Conservation (phyloP, 352 stramenopile genomes). For the Globisporangium iwayamae region DNA sequence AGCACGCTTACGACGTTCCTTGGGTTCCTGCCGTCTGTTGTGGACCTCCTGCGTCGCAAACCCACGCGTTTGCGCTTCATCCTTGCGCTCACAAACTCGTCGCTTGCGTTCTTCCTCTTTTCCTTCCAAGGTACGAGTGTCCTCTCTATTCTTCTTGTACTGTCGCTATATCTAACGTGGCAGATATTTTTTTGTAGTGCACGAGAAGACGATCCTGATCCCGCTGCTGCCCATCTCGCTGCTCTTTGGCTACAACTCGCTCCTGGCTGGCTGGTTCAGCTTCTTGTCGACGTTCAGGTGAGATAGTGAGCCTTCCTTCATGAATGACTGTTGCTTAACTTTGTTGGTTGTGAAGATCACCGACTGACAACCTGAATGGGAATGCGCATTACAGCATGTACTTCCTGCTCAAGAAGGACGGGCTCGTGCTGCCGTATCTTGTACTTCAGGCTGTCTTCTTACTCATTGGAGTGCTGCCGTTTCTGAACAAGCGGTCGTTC, state of each 20-base stretch:
- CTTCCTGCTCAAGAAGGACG: slow-evolving; percentile 83
- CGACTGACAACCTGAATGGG: background rate
- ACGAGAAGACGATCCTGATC: slow-evolving; percentile 96
- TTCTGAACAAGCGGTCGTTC: slow-evolving; percentile 29
- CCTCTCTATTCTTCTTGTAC: background rate
- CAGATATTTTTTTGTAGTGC: slow-evolving; percentile 53
- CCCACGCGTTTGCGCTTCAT: slow-evolving; percentile 75
- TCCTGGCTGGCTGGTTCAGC: slow-evolving; percentile 75
- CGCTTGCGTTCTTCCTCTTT: slow-evolving; percentile 94
- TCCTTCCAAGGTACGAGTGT: slow-evolving; percentile 89
- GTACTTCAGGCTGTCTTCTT: slow-evolving; percentile 55
- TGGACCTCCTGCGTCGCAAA: slow-evolving; percentile 65
- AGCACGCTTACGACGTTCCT: slow-evolving; percentile 80
- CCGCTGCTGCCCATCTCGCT: slow-evolving; percentile 90
- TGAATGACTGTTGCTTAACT: background rate
- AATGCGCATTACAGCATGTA: slow-evolving; percentile 54
- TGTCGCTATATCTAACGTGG: too few species aligned
- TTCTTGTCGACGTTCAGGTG: slow-evolving; percentile 83
- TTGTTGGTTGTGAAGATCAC: background rate
- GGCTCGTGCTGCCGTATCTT: slow-evolving; percentile 65
- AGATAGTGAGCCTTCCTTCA: background rate
- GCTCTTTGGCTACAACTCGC: slow-evolving; percentile 55
- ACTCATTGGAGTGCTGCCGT: slow-evolving; percentile 41
- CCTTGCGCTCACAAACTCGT: slow-evolving; percentile 79
- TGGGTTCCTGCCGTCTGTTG: slow-evolving; percentile 82